Evolutionary conservation across 2,329 filamentous ascomycete genomes (phyloP), one percentile per base, ranked within the genome.

Genomic region (Fusarium torreyae): DNA sequence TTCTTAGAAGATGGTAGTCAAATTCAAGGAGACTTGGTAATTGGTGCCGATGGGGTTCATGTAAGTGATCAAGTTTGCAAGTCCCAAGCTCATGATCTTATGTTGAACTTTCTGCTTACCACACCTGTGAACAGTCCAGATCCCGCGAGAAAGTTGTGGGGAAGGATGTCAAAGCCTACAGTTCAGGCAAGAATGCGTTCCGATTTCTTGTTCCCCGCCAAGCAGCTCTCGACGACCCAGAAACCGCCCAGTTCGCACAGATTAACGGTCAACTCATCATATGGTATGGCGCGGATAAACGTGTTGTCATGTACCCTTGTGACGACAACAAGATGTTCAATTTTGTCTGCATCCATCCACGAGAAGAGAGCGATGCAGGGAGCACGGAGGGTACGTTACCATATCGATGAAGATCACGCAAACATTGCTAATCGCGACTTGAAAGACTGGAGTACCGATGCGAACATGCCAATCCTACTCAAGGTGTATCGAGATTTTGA

Each of bases 41-140:
- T 89, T 3, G 86, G 85, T 2, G 86, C 86, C 2, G 87, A 89
- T 70, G 87, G 87, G 4, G 84, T 88, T 7, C 80, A 83, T 68
- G 82, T 81, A 40, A 74, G 77, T 39, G 9, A 20, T 4, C 1
- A 17, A 6, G 6, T 17, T 14, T 9, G 3, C 10, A 2, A 14
- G 0, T 17, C 5, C 9, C 2, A 11, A 6, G 5, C 7, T 15
- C 15, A 10, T 17, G 18, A 18, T 9, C 5, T 4, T 13, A 11
- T 31, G 15, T 15, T 8, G 13, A 17, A 4, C n/a, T 8, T 17
- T 11, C 1, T 10, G 13, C 36, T 52, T 5, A 52, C 22, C 14
- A 15, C 24, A 2, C 11, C 3, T 4, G 8, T 2, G 6, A 31
- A 43, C 14, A 53, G 50, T 53, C 51, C 22, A 24, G 17, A 1